A percentile compares a stretch with the other conserved stretches of the same genome.
phyloP scores from a whole-genome alignment of 495 filamentous ascomycete species.

The Neurospora sp. region DNA sequence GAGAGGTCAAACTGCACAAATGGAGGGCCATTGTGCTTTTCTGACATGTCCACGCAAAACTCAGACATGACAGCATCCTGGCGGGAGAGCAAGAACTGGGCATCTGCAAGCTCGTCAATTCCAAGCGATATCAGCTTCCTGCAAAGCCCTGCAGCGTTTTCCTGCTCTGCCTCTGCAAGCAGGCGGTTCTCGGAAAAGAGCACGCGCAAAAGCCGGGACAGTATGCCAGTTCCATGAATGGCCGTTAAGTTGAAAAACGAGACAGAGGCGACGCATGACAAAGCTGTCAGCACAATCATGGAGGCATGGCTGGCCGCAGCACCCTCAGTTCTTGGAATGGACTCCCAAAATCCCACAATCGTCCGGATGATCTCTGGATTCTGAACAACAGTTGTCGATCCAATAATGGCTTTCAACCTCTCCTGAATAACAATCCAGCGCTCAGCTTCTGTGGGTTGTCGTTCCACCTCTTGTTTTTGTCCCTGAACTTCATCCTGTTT shows the following conservation, averaged over 20 bases:
- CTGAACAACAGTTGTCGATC: constrained; percentile 44
- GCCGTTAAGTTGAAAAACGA: constrained; percentile 69
- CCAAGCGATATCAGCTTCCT: constrained; percentile 54
- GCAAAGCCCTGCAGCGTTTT: constrained; percentile 50
- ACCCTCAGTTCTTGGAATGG: constrained; percentile 38
- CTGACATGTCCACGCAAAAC: constrained; percentile 65
- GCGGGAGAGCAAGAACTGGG: constrained; percentile 60
- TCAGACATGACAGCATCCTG: constrained; percentile 51
- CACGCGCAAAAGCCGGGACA: constrained; percentile 61
- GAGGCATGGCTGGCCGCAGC: constrained; percentile 38
- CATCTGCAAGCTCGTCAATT: constrained; percentile 66
- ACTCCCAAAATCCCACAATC: constrained; percentile 56
- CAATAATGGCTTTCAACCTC: constrained; percentile 38
- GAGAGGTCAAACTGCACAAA: constrained; percentile 93
- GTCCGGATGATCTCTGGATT: constrained; percentile 57
- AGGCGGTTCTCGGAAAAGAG: constrained; percentile 44
- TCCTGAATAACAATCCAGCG: constrained; percentile 19
- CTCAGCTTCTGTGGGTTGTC: background rate
- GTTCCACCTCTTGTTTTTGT: background rate
- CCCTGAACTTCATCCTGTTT: background rate
- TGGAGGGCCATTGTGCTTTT: constrained; percentile 61
- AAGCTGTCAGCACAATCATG: constrained; percentile 48
- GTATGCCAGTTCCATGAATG: constrained; percentile 66
- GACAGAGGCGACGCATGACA: constrained; percentile 40
- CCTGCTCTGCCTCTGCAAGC: constrained; percentile 41